Percentiles rank a stretch among this genome's conserved stretches.
These are phyloP conservation scores for Calonectria henricotiae DNA, from an alignment of 2,329 filamentous ascomycete species.

Conservation along the genomic window DNA sequence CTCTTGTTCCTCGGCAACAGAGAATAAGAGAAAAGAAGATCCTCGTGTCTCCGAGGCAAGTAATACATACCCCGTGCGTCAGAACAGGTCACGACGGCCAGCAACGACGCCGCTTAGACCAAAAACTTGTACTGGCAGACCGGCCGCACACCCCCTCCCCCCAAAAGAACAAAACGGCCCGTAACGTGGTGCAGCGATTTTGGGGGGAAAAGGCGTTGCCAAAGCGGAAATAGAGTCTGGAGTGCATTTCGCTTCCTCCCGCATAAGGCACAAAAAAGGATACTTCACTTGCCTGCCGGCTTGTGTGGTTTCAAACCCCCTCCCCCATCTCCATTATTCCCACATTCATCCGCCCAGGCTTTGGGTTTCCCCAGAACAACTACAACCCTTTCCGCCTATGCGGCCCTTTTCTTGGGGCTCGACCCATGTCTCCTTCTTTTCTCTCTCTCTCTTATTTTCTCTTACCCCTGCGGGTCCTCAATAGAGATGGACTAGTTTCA, in stretches of 20 bases:
- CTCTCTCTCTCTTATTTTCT: neutral
- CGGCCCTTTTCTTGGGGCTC: slow-evolving; percentile 32
- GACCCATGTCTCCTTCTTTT: neutral
- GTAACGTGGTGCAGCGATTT: neutral
- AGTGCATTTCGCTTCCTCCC: slow-evolving; percentile 5
- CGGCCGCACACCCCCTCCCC: neutral
- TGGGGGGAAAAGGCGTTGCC: neutral
- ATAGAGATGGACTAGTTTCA: no score
- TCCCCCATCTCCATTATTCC: slow-evolving; percentile 9
- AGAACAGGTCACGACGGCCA: neutral
- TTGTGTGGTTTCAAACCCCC: neutral
- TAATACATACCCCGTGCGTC: slow-evolving; percentile 10
- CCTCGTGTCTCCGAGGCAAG: neutral
- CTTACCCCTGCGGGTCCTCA: neutral
- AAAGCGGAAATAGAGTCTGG: slow-evolving; percentile 13
- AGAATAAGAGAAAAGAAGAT: neutral
- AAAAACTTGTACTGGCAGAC: neutral
- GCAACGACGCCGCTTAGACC: neutral
- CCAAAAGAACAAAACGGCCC: neutral
- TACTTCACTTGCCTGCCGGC: slow-evolving; percentile 20
- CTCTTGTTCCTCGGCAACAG: slow-evolving; percentile 9
- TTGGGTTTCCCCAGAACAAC: slow-evolving; percentile 18
- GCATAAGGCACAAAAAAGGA: neutral
- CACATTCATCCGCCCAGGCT: slow-evolving; percentile 19
- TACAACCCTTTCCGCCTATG: slow-evolving; percentile 18